Base-by-base conservation (phyloP, 192 early-diverging fungal genomes). In the Chytriomyces confervae region DNA sequence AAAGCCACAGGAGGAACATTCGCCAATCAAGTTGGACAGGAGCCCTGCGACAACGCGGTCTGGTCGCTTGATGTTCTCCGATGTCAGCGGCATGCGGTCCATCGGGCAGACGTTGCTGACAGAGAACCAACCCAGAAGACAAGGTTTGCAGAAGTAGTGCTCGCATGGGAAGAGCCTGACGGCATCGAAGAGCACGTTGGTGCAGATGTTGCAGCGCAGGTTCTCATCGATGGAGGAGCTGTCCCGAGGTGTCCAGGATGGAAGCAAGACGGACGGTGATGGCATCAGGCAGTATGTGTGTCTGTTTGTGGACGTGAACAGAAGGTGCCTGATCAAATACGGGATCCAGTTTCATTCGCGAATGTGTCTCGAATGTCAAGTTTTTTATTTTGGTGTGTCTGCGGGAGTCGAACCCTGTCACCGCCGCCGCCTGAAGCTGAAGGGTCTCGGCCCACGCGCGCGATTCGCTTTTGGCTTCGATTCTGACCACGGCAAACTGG, bases 81-180 rank as follows among this genome's bases (percentile, higher is more conserved):
- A 16, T 29, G 20, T 57, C 16, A 57, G 53, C 20, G 23, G 36
- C 2, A n/a, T 13, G 27, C 66, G 66, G 23, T 68, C 66, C 11
- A 68, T 47, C n/a, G 66, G 66, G 66, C 66, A 68, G 11, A 68
- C 44, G 23, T 44, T 29, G 66, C 44, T 46, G 11, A 16, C 16
- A 2, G 11, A 20, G 9, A 68, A 44, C 66, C 66, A 68, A 8
- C 13, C 36, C 1, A 43, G 11, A 46, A 68, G 11, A 46, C 66
- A 68, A n/a, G 27, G 36, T 44, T 11, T 11, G 66, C 66, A 68
- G 46, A 68, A 68, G 66, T 68, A 68, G 66, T 46, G 66, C 18
- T 68, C 66, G 44, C 66, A 68, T 47, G 66, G 66, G 23, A 46
- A 16, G 46, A 68, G 8, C 8, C 66, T 29, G 36, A 68, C 66